Conservation (phyloP, 176 grass and related monocot species). For the Oryza brachyantha region DNA sequence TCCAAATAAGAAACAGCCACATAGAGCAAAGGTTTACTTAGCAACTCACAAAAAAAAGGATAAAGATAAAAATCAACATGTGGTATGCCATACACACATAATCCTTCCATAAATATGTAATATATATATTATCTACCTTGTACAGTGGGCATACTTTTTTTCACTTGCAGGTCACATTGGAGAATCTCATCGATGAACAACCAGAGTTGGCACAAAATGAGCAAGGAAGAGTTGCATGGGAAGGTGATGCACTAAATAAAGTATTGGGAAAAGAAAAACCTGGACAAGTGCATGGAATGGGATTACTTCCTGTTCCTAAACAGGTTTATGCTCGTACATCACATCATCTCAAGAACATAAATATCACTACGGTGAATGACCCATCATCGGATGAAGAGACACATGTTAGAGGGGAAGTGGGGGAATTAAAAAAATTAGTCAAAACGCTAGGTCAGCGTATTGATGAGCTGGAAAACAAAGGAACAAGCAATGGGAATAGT, state of each 20-base stretch:
- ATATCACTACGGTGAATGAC: not conserved
- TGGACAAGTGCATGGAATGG: not conserved
- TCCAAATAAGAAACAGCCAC: not conserved
- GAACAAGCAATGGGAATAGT: no score
- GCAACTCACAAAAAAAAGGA: not conserved
- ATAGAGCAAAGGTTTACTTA: not conserved
- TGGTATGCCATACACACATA: not conserved
- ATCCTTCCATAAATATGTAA: not conserved
- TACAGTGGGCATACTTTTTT: not conserved
- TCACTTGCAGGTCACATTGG: not conserved
- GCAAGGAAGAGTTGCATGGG: slow-evolving; percentile 12
- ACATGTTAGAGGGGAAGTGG: no score
- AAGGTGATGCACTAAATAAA: slow-evolving; percentile 22
- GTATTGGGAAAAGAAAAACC: slow-evolving; percentile 16
- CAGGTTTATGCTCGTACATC: not conserved
- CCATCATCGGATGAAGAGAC: not conserved
- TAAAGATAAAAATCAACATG: not conserved
- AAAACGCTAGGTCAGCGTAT: no score
- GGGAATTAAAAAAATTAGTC: no score
- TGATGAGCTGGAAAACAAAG: no score
- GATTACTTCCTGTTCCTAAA: not conserved
- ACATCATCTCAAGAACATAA: not conserved
- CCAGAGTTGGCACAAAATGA: not conserved
- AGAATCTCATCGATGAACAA: not conserved
- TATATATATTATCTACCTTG: not conserved